phyloP scores from a whole-genome alignment of 768 basidiomycete species.

The Phaffia australis region DNA sequence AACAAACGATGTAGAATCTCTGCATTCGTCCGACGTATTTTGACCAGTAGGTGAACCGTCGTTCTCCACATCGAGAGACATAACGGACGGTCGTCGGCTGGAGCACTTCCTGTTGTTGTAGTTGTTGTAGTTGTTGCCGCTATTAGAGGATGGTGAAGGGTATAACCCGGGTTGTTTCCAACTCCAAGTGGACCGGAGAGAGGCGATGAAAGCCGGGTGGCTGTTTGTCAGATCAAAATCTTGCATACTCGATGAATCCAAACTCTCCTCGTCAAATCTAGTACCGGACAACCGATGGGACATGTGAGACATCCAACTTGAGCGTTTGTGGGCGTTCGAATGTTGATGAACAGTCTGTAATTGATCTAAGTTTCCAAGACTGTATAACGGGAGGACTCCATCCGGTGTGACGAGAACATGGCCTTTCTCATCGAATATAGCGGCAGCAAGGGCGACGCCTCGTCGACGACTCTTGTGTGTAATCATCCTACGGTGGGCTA shows the following conservation, averaged over 20 bases:
- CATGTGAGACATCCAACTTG: no score
- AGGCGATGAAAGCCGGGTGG: conserved; percentile 38
- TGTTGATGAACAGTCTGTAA: no score
- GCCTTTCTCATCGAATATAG: conserved; percentile 35
- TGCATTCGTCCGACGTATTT: no score
- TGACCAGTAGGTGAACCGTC: no score
- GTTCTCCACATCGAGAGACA: no score
- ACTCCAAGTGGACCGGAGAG: conserved; percentile 35
- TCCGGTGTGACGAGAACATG: conserved; percentile 37
- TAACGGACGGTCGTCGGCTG: no score
- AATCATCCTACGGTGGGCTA: conserved; percentile 30
- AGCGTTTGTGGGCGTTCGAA: no score
- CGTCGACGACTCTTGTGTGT: conserved; percentile 31
- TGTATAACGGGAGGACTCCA: conserved; percentile 37
- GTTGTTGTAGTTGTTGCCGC: no score
- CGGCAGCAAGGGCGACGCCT: conserved; percentile 37
- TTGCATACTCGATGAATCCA: conserved; percentile 32
- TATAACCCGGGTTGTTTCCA: conserved; percentile 31
- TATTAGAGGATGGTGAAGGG: background rate
- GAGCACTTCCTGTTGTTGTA: no score
- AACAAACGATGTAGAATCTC: background rate
- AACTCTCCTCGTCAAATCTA: conserved; percentile 4
- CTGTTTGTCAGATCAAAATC: conserved; percentile 36
- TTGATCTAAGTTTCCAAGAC: conserved; percentile 29
- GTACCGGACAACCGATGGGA: no score